Conservation (phyloP, 2,329 filamentous ascomycete species). For the Escovopsis sp. region DNA sequence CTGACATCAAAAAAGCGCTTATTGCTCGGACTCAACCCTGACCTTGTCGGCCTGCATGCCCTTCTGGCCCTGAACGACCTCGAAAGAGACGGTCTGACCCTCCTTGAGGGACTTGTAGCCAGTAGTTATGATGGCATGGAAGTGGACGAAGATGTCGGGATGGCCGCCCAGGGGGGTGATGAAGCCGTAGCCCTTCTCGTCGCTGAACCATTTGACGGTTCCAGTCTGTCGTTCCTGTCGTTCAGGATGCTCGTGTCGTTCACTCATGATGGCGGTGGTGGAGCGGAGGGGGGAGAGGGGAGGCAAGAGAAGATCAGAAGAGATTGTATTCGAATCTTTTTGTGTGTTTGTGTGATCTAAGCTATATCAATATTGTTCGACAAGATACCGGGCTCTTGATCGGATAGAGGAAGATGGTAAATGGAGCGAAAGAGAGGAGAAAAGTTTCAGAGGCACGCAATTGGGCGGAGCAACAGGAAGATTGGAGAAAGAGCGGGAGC, state of each 20-base stretch:
- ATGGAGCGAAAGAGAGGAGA: too few relatives aligned
- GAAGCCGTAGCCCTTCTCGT: conserved; percentile 10
- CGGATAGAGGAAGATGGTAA: too few relatives aligned
- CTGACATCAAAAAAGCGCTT: too few relatives aligned
- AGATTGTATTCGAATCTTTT: too few relatives aligned
- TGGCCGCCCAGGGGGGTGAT: conserved; percentile 5
- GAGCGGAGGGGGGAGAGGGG: neutral
- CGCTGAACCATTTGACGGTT: conserved; percentile 9
- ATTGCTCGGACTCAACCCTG: conserved; percentile 5
- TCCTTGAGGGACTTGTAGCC: conserved; percentile 9
- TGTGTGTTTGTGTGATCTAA: too few relatives aligned
- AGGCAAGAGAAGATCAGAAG: neutral
- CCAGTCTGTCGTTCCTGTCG: conserved; percentile 6
- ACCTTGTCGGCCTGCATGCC: conserved; percentile 11
- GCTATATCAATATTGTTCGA: too few relatives aligned
- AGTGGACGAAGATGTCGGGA: conserved; percentile 8
- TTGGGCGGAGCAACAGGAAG: too few relatives aligned
- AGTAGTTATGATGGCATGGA: conserved; percentile 6
- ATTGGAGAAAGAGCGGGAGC: too few relatives aligned
- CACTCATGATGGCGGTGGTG: conserved; percentile 4
- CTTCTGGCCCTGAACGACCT: conserved; percentile 6
- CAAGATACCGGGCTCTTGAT: too few relatives aligned
- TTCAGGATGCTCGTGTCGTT: too few relatives aligned
- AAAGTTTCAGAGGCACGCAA: too few relatives aligned
- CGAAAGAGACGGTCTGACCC: conserved; percentile 6